Conservation (phyloP, 768 basidiomycete genomes). For the Suillus spraguei region DNA sequence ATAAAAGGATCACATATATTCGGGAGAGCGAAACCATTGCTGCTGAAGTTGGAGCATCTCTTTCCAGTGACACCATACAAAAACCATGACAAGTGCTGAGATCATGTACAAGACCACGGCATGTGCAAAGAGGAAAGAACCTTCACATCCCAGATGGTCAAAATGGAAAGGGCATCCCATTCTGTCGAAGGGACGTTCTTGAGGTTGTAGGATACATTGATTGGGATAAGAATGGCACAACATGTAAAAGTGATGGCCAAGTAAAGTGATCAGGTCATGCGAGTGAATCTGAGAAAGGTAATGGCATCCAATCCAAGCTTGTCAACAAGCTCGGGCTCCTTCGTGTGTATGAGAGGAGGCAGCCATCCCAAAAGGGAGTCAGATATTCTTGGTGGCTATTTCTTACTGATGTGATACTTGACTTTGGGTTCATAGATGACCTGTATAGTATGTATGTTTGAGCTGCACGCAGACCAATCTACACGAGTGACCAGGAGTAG, state of each 20-base stretch:
- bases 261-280: slow-evolving; percentile 81
- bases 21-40: slow-evolving; percentile 88
- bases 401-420: slow-evolving; percentile 83
- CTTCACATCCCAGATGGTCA: slow-evolving; percentile 87
- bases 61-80: slow-evolving; percentile 75
- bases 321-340: slow-evolving; percentile 87
- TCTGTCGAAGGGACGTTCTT: slow-evolving; percentile 50
- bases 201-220: slow-evolving; percentile 86
- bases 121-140: slow-evolving; percentile 78
- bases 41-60: slow-evolving; percentile 78
- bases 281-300: slow-evolving; percentile 87
- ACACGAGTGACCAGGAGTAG: no score
- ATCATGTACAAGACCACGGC: slow-evolving; percentile 83
- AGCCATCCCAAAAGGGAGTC: slow-evolving; percentile 90
- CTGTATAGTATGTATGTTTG: slow-evolving; percentile 44
- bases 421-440: slow-evolving; percentile 93
- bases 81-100: slow-evolving; percentile 69
- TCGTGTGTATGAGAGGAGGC: slow-evolving; percentile 77
- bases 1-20: slow-evolving; percentile 89
- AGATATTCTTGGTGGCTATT: slow-evolving; percentile 78
- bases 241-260: slow-evolving; percentile 59
- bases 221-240: slow-evolving; percentile 81
- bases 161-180: slow-evolving; percentile 71
- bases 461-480: no score
- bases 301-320: slow-evolving; percentile 94